Evolutionary conservation across 305 asterid genomes (phyloP), one percentile per base, ranked within the genome.

Genomic region (Andrographis paniculata): DNA sequence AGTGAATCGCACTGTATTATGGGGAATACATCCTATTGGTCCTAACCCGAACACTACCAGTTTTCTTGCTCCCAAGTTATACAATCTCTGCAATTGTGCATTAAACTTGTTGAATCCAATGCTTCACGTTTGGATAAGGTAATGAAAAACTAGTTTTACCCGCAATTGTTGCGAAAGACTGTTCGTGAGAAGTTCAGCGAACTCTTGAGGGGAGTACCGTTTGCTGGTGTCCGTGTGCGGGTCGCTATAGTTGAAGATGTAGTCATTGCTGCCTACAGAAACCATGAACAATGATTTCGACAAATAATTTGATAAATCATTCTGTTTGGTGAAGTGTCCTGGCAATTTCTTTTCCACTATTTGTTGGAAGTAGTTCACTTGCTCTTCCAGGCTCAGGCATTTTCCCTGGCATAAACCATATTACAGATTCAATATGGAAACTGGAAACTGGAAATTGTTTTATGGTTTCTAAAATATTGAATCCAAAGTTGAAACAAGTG

Each of bases 1-100:
- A 1, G 50, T 16, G 18, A 30, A 16, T 13, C 33, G 33, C 48
- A 63, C 79, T 6, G 62, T 50, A 13, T 19, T 50, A 3, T 77
- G 61, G 11, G 93, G 96, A 35, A 83, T 63, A 44, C 96, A 87
- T 12, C 96, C 96, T 1, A 83, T 63, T 0, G 94, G 91, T 53
- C 96, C 96, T 1, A 87, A 48, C 45, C 80, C 94, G 50, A 83
- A 87, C 67, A 68, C 30, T n/a, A 80, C 37, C 16, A 78, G 56
- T 48, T 76, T 87, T 52, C 89, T 74, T 0, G 79, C 89, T 50
- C 96, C 94, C 55, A 78, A 17, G 4, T 38, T 3, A 56, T 86
- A 74, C 52, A 86, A 30, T 9, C 78, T 79, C 96, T 82, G 64
- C 20, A 22, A 13, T 14, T 20, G n/a, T 10, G 12, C n/a, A 13